Conservation (phyloP, 805 yeast species). For the Wickerhamiella parazyma region DNA sequence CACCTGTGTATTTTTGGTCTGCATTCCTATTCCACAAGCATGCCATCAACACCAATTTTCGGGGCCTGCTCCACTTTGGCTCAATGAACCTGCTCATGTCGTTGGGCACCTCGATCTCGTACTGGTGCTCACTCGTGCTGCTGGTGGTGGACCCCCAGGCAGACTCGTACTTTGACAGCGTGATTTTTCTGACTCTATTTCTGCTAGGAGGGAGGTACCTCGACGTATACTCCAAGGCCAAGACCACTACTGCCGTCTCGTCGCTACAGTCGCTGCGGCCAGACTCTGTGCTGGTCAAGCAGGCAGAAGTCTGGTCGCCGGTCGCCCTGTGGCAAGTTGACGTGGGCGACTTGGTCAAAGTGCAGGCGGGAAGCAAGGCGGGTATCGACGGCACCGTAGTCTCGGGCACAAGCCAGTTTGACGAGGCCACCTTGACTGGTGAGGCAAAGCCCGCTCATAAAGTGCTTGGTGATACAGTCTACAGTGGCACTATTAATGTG, state of each 20-base stretch:
- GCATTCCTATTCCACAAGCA: constrained; percentile 61
- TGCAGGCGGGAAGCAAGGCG: constrained; percentile 28
- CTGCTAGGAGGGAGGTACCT: constrained; percentile 55
- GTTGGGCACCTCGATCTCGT: constrained; percentile 60
- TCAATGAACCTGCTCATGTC: constrained; percentile 65
- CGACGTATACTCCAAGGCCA: constrained; percentile 52
- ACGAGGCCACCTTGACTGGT: constrained; percentile 85
- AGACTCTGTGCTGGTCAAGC: constrained; percentile 31
- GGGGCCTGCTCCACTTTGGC: constrained; percentile 54
- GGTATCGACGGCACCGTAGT: constrained; percentile 73
- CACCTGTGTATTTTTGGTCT: constrained; percentile 63
- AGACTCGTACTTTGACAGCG: constrained; percentile 67
- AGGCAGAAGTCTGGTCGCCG: constrained; percentile 14
- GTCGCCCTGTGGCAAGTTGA: constrained; percentile 38
- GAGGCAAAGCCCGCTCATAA: constrained; percentile 52
- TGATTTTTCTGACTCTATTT: constrained; percentile 61
- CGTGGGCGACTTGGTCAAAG: constrained; percentile 66
- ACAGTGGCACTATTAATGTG: constrained; percentile 56
- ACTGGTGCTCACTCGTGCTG: constrained; percentile 50
- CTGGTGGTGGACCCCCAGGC: constrained; percentile 33
- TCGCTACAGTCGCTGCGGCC: constrained; percentile 40
- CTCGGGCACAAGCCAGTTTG: constrained; percentile 64
- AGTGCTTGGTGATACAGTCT: constrained; percentile 48
- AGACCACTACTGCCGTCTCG: constrained; percentile 53
- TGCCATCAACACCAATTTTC: constrained; percentile 32